These are phyloP conservation scores for Bruguiera sexangula DNA, from an alignment of 345 rosid genomes.

Conservation along the genomic window DNA sequence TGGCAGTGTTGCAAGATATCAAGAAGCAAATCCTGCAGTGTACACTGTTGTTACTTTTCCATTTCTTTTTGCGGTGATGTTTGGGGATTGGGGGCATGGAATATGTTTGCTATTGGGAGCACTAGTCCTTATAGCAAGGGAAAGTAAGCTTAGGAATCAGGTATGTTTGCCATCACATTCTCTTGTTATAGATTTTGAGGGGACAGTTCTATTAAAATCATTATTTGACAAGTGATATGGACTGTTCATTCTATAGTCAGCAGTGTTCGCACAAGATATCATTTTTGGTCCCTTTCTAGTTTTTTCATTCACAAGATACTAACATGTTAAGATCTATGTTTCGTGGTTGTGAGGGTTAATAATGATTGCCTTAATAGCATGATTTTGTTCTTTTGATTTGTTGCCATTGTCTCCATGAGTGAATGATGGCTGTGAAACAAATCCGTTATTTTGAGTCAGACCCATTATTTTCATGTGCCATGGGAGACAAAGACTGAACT, in stretches of 20 bases:
- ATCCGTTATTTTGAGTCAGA: too few species aligned
- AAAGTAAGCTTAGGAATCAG: constrained; percentile 72
- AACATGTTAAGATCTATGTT: neutral
- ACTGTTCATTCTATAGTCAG: neutral
- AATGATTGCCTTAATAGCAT: too few species aligned
- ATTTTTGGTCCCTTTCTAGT: neutral
- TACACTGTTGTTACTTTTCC: constrained; percentile 87
- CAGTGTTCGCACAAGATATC: neutral
- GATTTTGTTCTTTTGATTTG: too few species aligned
- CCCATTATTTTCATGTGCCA: too few species aligned
- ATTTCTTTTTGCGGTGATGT: constrained; percentile 97
- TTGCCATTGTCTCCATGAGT: too few species aligned
- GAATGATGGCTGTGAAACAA: too few species aligned
- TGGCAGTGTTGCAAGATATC: constrained; percentile 94
- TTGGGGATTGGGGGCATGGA: constrained; percentile 99
- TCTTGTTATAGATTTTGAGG: neutral
- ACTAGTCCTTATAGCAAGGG: constrained; percentile 77
- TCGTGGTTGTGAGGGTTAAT: neutral
- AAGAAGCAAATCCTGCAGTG: constrained; percentile 96
- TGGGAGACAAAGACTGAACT: neutral
- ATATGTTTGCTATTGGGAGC: constrained; percentile 93
- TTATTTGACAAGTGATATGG: neutral
- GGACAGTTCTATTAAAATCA: neutral
- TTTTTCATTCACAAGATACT: neutral
- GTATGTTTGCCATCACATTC: constrained; percentile 32